Conservation (phyloP, 805 yeast species). For the Pichia californica region DNA sequence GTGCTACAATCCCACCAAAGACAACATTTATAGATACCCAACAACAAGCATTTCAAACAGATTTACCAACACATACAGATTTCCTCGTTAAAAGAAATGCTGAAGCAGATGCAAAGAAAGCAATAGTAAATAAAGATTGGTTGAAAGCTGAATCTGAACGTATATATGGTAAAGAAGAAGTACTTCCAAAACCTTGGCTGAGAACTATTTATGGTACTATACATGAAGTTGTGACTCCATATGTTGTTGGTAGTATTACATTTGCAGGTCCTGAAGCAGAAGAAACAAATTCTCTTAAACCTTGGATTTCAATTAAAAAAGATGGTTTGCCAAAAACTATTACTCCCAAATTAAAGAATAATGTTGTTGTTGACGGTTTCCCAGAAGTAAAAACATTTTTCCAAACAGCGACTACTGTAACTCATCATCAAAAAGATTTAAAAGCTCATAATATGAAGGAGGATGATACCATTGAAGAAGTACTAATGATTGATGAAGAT, state of each 20-base stretch:
- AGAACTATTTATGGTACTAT: slow-evolving; percentile 58
- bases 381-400: slow-evolving; percentile 78
- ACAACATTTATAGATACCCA: slow-evolving; percentile 3
- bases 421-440: slow-evolving; percentile 53
- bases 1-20: slow-evolving; percentile 1
- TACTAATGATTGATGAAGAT: slow-evolving; percentile 56
- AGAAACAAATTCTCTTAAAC: slow-evolving; percentile 58
- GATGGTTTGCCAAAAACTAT: slow-evolving; percentile 79
- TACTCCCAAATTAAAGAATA: slow-evolving; percentile 68
- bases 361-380: slow-evolving; percentile 53
- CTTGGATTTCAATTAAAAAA: slow-evolving; percentile 75
- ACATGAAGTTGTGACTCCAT: slow-evolving; percentile 56
- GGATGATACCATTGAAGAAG: slow-evolving; percentile 52
- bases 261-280: slow-evolving; percentile 64
- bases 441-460: slow-evolving; percentile 70
- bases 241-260: slow-evolving; percentile 58
- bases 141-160: slow-evolving; percentile 16
- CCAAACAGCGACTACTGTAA: slow-evolving; percentile 56
- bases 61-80: not conserved
- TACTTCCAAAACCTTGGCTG: slow-evolving; percentile 55
- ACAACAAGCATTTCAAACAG: not conserved
- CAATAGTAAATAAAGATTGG: slow-evolving; percentile 23
- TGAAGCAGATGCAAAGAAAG: slow-evolving; percentile 16
- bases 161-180: slow-evolving; percentile 13
- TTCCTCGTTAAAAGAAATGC: slow-evolving; percentile 13